phyloP scores from a whole-genome alignment of 2,329 filamentous ascomycete species.

The Cladorrhinum sp. region DNA sequence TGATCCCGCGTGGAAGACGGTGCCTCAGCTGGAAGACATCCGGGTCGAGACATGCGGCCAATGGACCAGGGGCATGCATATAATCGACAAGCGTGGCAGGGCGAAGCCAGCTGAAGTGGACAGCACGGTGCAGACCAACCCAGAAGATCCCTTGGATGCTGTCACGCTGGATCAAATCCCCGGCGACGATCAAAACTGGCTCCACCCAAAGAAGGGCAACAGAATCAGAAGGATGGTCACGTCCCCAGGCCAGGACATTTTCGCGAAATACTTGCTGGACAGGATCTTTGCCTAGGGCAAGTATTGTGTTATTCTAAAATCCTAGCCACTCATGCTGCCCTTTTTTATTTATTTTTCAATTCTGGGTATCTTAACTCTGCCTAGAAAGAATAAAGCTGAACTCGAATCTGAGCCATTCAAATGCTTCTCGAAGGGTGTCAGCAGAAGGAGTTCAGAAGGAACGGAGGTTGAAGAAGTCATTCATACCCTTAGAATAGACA shows the following conservation, averaged over 20 bases:
- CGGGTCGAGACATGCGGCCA: conserved; percentile 86
- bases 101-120: conserved; percentile 47
- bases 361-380: conserved; percentile 21
- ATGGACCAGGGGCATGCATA: conserved; percentile 91
- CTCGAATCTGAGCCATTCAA: neutral
- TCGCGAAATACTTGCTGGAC: conserved; percentile 64
- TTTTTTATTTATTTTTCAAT: conserved; percentile 4
- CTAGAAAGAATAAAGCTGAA: neutral
- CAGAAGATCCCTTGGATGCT: conserved; percentile 44
- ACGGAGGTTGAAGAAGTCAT: conserved; percentile 5
- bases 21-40: conserved; percentile 70
- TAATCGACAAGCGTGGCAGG: conserved; percentile 70
- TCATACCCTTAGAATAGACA: neutral
- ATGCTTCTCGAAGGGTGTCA: conserved; percentile 21
- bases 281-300: conserved; percentile 56
- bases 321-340: conserved; percentile 8
- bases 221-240: conserved; percentile 70
- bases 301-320: neutral
- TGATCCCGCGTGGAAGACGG: conserved; percentile 56
- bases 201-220: conserved; percentile 72
- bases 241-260: conserved; percentile 65
- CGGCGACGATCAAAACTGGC: conserved; percentile 74
- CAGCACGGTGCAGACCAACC: conserved; percentile 32
- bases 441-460: conserved; percentile 11
- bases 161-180: conserved; percentile 53